These are phyloP conservation scores for Marchantia polymorpha DNA, from an alignment of 225 moss, liverwort and hornwort genomes.

Conservation along the genomic window DNA sequence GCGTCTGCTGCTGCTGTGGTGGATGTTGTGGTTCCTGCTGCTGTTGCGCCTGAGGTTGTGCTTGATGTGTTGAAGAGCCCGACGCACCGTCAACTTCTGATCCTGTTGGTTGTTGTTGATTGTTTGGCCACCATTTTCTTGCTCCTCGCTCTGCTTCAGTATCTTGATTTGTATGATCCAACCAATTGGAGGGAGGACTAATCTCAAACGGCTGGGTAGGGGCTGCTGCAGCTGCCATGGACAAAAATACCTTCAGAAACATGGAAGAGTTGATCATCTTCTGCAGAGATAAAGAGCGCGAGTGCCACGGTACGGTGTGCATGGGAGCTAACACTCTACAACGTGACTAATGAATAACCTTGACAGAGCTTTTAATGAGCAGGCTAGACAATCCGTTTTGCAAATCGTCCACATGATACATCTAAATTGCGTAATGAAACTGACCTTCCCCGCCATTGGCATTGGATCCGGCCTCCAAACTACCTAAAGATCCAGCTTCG, in stretches of 20 bases:
- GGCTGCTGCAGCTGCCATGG: constrained; percentile 15
- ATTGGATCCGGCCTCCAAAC: constrained; percentile 40
- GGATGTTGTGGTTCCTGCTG: constrained; percentile 46
- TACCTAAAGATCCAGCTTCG: constrained; percentile 42
- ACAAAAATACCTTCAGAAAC: not conserved
- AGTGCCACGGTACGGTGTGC: no score
- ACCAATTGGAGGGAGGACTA: constrained; percentile 51
- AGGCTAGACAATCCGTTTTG: no score
- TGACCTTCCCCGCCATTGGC: constrained; percentile 24
- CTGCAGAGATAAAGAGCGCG: not conserved
- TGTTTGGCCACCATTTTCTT: constrained; percentile 71
- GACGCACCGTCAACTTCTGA: constrained; percentile 46
- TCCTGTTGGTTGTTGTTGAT: constrained; percentile 53
- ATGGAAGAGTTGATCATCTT: no score
- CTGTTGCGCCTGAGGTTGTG: constrained; percentile 46
- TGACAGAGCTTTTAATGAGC: no score
- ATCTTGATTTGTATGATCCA: constrained; percentile 50
- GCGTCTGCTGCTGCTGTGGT: constrained; percentile 41
- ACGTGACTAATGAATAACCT: no score
- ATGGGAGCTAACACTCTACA: no score
- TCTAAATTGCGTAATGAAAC: not conserved
- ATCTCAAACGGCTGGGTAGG: constrained; percentile 57
- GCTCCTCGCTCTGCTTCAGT: constrained; percentile 56
- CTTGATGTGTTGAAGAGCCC: constrained; percentile 45
- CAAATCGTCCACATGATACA: no score